Evolutionary conservation across 139 green algal genomes (phyloP).

Genomic region (Chlorella ohadii): DNA sequence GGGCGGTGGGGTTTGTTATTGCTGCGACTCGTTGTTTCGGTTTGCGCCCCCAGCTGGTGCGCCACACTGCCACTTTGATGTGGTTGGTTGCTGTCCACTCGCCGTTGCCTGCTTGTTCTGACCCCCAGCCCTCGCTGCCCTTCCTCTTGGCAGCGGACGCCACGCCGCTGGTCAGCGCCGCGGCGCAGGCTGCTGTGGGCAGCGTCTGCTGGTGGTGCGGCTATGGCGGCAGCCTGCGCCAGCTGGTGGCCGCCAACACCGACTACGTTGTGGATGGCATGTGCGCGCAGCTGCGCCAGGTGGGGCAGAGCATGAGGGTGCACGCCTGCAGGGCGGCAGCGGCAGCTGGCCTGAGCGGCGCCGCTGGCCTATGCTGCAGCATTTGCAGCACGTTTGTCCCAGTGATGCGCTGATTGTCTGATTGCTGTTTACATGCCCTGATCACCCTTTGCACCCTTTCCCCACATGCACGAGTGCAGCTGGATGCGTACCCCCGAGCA

Average conservation of each 20-base stretch:
- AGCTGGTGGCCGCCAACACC: constrained; percentile 70
- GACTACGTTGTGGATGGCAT: constrained; percentile 87
- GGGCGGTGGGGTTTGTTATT: not conserved
- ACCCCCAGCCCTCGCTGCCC: too few relatives aligned
- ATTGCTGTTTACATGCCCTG: not conserved
- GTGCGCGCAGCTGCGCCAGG: constrained; percentile 70
- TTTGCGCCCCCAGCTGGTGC: too few relatives aligned
- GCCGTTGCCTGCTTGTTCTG: too few relatives aligned
- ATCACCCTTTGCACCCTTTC: too few relatives aligned
- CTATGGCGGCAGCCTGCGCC: constrained; percentile 53
- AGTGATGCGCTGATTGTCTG: too few relatives aligned
- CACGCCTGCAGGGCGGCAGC: not conserved
- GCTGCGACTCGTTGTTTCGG: not conserved
- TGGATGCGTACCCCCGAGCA: constrained; percentile 44
- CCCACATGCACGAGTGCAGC: not conserved
- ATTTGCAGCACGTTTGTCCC: not conserved
- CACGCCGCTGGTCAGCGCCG: constrained; percentile 57
- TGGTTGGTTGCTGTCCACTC: too few relatives aligned
- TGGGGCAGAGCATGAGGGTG: not conserved
- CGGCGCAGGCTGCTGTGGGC: constrained; percentile 51
- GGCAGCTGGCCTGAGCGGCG: not conserved
- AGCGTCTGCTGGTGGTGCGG: constrained; percentile 63
- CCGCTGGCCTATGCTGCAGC: not conserved
- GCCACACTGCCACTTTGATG: too few relatives aligned
- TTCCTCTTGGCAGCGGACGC: constrained; percentile 45